Evolutionary conservation across 495 filamentous ascomycete genomes (phyloP).

Genomic region (Gamarada debralockiae): DNA sequence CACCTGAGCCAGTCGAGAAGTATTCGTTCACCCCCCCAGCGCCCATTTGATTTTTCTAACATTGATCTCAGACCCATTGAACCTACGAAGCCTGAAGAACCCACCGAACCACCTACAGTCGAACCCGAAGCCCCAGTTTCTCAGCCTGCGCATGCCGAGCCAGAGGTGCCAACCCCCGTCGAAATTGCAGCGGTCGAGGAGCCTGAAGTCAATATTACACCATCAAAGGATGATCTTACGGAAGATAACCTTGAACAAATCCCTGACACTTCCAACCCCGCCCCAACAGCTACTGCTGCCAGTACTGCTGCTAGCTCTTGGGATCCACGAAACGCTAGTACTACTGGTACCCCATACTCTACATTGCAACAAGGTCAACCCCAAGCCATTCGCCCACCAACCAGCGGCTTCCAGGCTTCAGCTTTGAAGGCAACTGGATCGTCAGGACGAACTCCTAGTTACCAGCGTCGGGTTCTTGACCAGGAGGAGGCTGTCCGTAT

Average conservation of each 20-base stretch:
- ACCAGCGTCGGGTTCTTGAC: conserved; percentile 79
- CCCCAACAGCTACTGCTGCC: conserved; percentile 77
- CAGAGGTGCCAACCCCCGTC: conserved; percentile 6
- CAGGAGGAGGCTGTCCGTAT: conserved; percentile 98
- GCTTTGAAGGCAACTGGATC: conserved; percentile 71
- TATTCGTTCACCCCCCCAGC: background rate
- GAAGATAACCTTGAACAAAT: conserved; percentile 89
- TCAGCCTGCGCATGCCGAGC: conserved; percentile 13
- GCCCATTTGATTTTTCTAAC: conserved; percentile 1
- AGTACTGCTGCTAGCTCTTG: conserved; percentile 84
- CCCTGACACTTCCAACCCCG: conserved; percentile 70
- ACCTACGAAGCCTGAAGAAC: conserved; percentile 16
- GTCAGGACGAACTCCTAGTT: conserved; percentile 62
- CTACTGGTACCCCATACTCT: conserved; percentile 52
- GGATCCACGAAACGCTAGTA: conserved; percentile 56
- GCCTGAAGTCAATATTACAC: conserved; percentile 52
- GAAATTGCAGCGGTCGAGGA: conserved; percentile 33
- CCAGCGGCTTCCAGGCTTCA: conserved; percentile 65
- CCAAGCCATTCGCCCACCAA: conserved; percentile 51
- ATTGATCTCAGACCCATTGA: conserved; percentile 11
- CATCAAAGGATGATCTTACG: conserved; percentile 82
- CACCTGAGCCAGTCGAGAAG: conserved; percentile 23
- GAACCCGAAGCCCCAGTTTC: conserved; percentile 19
- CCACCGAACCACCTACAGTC: conserved; percentile 10
- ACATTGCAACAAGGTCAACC: conserved; percentile 53